phyloP scores from a whole-genome alignment of 495 filamentous ascomycete species.

The Baudoinia panamericana region DNA sequence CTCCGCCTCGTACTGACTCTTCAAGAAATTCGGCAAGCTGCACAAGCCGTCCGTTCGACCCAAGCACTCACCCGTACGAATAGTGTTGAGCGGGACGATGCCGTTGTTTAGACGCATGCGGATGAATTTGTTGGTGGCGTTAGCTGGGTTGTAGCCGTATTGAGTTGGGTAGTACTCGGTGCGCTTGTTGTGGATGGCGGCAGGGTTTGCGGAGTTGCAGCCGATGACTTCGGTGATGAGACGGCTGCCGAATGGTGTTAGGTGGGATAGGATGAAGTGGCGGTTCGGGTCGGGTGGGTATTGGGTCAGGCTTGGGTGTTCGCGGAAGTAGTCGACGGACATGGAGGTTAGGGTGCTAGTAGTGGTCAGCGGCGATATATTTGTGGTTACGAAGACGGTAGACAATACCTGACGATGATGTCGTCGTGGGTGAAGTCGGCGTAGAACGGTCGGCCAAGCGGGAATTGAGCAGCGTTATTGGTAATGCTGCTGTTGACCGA shows the following conservation, averaged over 20 bases:
- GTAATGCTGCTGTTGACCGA: constrained; percentile 33
- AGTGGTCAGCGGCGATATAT: too few relatives aligned
- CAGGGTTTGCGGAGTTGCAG: constrained; percentile 23
- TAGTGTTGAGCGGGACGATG: constrained; percentile 30
- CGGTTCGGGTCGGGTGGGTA: constrained; percentile 29
- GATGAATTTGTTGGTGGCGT: constrained; percentile 31
- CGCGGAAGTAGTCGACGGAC: constrained; percentile 32
- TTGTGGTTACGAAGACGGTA: too few relatives aligned
- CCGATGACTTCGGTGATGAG: constrained; percentile 32
- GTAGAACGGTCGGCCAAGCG: constrained; percentile 35
- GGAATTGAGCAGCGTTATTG: constrained; percentile 33
- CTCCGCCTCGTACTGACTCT: constrained; percentile 24
- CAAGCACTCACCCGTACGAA: constrained; percentile 26
- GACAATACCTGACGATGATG: constrained; percentile 36
- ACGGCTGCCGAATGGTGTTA: constrained; percentile 32
- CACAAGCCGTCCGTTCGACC: constrained; percentile 31
- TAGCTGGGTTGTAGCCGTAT: constrained; percentile 29
- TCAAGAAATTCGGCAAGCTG: constrained; percentile 23
- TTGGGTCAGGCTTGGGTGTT: constrained; percentile 25
- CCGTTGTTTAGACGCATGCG: constrained; percentile 33
- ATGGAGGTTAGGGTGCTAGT: constrained; percentile 34
- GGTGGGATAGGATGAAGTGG: constrained; percentile 27
- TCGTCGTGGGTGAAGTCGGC: constrained; percentile 38
- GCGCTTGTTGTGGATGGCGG: constrained; percentile 17
- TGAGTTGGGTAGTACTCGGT: constrained; percentile 27